Evolutionary conservation across 495 filamentous ascomycete genomes (phyloP), one percentile per base, ranked within the genome.

Genomic region (Penicillium argentinense): DNA sequence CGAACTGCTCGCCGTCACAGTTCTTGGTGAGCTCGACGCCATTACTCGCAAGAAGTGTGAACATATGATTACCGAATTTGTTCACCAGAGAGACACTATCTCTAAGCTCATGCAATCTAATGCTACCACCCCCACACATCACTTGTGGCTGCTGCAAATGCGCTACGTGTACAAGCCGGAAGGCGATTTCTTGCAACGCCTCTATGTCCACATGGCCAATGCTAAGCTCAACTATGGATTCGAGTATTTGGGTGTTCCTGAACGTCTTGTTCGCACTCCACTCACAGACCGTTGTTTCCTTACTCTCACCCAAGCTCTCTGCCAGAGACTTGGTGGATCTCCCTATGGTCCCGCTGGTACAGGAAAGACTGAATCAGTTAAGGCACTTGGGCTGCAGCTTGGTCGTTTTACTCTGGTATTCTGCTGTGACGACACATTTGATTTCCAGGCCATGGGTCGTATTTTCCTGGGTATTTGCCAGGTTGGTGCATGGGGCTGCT

Each of bases 391-490:
- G 73, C 80, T 97, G 3, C 91, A 99, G 62, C 85, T 99, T 39
- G 93, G 93, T 62, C 85, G 93, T 41, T 99, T 97, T 64, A 99
- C 95, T 11, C 80, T 99, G 16, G 93, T 99, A 13, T 97, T 99
- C 72, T 96, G 91, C 65, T 99, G 93, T 68, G 93, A 99, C 59
- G 93, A 97, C 65, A 97, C 92, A 0, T 99, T 99, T 59, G 93
- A 99, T 69, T 97, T 96, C 75, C 93, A 99, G 62, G 93, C 93
- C 25, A 99, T 99, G 93, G 93, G 93, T 4, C 88, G 93, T 50
- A 99, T 99, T 59, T 97, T 99, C 77, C 81, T 99, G 23, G 93
- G 93, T 77, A 96, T 99, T 49, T 99, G 95, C 63, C 95, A 97
- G 66, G 93, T 99, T 47, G 93, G 93, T 60, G 93, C 93, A 11